Evolutionary conservation across 495 filamentous ascomycete species (phyloP), one percentile per base, ranked within the genome.

Genomic region (Neurospora terricola): DNA sequence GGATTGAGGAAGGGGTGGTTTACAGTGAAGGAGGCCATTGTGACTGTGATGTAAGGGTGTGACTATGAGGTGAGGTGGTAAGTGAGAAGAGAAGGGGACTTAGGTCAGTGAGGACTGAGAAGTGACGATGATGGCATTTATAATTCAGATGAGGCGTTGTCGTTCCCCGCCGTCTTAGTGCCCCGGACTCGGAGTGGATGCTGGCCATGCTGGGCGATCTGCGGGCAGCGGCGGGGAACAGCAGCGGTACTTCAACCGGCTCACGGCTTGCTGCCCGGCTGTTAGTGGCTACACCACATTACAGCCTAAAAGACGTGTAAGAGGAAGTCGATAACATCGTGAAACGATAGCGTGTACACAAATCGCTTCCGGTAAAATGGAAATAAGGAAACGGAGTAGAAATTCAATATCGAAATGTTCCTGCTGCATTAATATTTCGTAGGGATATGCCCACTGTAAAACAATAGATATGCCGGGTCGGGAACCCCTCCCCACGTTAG

Each of bases 21-120:
- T 30, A 30, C 30, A 38, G 81, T 79, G 72, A 84, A 84, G 42
- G 81, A 69, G 7, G 70, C 14, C 71, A 69, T 72, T 34, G 5
- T 72, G 27, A 36, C n/a, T n/a, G n/a, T n/a, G n/a, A n/a, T n/a
- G n/a, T n/a, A n/a, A n/a, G n/a, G n/a, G n/a, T n/a, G n/a, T n/a
- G n/a, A n/a, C n/a, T n/a, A n/a, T n/a, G n/a, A n/a, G n/a, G n/a
- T 40, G 39, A 42, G 14, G 14, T 42, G 38, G 69, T 40, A 2
- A 27, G 14, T 71, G 36, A 43, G 39, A 38, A 34, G 38, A 43
- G n/a, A 62, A 5, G 23, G 2, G 6, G 5, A 7, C 4, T 10
- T n/a, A n/a, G n/a, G n/a, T 16, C 0, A 30, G 12, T 62, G 54
- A 62, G 23, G 23, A 62, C 48, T 62, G 23, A 34, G 11, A 62